Evolutionary conservation across 116 monocot species (phyloP).

Genomic region (Iris pallida): DNA sequence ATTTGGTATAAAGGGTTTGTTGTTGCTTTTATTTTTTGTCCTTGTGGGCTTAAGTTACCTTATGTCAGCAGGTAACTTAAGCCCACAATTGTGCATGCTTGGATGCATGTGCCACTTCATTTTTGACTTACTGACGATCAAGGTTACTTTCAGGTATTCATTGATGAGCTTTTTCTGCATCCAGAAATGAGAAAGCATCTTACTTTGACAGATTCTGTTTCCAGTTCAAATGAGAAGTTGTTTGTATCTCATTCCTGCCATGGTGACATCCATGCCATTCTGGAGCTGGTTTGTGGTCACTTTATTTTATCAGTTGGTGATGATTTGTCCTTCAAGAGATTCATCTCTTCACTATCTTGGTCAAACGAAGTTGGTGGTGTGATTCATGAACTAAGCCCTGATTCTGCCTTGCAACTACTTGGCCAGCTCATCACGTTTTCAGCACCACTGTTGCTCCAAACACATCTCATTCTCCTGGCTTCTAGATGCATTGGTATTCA

Average conservation of each 20-base stretch:
- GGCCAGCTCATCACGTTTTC: conserved; percentile 18
- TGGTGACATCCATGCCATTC: conserved; percentile 16
- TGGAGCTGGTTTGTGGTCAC: conserved; percentile 42
- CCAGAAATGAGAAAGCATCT: conserved; percentile 29
- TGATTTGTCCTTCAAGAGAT: conserved; percentile 23
- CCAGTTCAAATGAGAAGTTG: conserved; percentile 14
- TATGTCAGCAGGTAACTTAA: too few species aligned
- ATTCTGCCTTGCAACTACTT: conserved; percentile 28
- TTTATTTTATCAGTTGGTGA: conserved; percentile 39
- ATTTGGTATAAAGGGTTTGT: too few species aligned
- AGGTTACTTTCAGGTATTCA: conserved; percentile 35
- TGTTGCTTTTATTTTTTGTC: too few species aligned
- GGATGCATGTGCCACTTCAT: too few species aligned
- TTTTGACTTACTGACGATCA: not conserved
- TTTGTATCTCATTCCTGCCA: conserved; percentile 19
- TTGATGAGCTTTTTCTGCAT: conserved; percentile 39
- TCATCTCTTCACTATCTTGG: conserved; percentile 29
- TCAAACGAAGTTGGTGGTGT: conserved; percentile 12
- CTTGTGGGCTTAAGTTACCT: too few species aligned
- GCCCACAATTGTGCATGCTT: too few species aligned
- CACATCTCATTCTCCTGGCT: conserved; percentile 48
- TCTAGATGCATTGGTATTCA: conserved; percentile 33
- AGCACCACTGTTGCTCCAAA: conserved; percentile 45
- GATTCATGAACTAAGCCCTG: conserved; percentile 25
- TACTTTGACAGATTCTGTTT: conserved; percentile 22